A percentile compares a stretch with the other conserved stretches of the same genome.
Conservation (phyloP, 352 stramenopile genomes). For the Phytophthora ramorum region DNA sequence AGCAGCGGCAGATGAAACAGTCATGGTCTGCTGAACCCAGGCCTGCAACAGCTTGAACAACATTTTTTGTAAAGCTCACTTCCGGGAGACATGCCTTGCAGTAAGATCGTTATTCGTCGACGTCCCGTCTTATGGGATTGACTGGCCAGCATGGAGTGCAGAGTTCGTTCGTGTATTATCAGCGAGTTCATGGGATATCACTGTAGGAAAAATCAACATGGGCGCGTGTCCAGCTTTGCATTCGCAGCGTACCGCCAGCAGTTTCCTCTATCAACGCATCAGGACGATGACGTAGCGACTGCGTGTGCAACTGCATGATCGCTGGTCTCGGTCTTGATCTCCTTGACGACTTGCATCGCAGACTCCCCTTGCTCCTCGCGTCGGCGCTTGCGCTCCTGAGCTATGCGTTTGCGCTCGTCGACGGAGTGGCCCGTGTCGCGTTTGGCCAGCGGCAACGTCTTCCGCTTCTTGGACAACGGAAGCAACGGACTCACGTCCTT, state of each 20-base stretch:
- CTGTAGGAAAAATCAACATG: constrained; percentile 8
- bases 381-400: constrained; percentile 77
- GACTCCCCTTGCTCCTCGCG: constrained; percentile 40
- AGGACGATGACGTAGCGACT: constrained; percentile 18
- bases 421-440: constrained; percentile 83
- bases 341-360: constrained; percentile 16
- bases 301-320: constrained; percentile 14
- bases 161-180: constrained; percentile 15
- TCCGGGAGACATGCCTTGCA: constrained; percentile 15
- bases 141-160: constrained; percentile 24
- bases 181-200: constrained; percentile 8
- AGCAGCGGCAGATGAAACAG: constrained; percentile 17
- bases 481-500: constrained; percentile 66
- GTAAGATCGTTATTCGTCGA: constrained; percentile 22
- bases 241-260: background rate
- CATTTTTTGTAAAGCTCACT: constrained; percentile 24
- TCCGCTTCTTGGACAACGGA: constrained; percentile 58
- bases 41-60: background rate
- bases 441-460: constrained; percentile 67
- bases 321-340: constrained; percentile 22
- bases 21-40: constrained; percentile 5
- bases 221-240: background rate
- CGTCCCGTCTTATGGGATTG: constrained; percentile 28
- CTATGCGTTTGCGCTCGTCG: constrained; percentile 79
- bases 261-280: constrained; percentile 20